These are phyloP conservation scores for Colletotrichum lentis DNA, from an alignment of 2,329 filamentous ascomycete genomes.

Conservation along the genomic window DNA sequence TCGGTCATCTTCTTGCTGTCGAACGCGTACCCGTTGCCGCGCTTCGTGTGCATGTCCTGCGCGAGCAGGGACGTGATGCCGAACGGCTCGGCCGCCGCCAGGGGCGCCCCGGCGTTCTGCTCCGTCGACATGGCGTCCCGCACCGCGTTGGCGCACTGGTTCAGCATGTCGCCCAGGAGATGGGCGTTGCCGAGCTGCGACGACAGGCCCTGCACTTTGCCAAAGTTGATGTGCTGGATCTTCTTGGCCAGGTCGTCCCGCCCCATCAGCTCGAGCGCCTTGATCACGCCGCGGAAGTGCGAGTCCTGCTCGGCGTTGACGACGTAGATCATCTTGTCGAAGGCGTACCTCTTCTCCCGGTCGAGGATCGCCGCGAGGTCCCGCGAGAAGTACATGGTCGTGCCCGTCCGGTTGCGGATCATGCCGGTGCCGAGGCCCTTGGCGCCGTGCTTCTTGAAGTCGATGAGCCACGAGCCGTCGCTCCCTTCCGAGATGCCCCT, in stretches of 20 bases:
- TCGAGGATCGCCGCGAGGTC: conserved; percentile 73
- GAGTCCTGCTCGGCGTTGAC: conserved; percentile 48
- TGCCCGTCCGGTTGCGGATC: conserved; percentile 69
- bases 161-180: conserved; percentile 65
- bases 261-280: conserved; percentile 50
- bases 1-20: conserved; percentile 67
- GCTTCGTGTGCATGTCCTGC: conserved; percentile 44
- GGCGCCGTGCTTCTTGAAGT: conserved; percentile 72
- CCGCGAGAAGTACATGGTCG: conserved; percentile 72
- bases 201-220: conserved; percentile 56
- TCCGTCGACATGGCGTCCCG: conserved; percentile 73
- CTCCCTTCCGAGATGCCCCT: conserved; percentile 69
- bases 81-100: conserved; percentile 68
- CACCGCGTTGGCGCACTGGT: conserved; percentile 57
- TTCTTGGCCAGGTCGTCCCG: conserved; percentile 45
- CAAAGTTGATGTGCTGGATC: conserved; percentile 56
- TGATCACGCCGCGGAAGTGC: conserved; percentile 47
- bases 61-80: conserved; percentile 77
- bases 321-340: conserved; percentile 54
- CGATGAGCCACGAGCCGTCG: conserved; percentile 73
- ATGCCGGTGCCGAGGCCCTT: conserved; percentile 75
- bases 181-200: conserved; percentile 58
- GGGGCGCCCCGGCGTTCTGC: conserved; percentile 69
- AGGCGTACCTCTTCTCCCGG: conserved; percentile 60
- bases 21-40: conserved; percentile 39